Evolutionary conservation across 2,329 filamentous ascomycete species (phyloP).

Genomic region (Fusarium sororula): DNA sequence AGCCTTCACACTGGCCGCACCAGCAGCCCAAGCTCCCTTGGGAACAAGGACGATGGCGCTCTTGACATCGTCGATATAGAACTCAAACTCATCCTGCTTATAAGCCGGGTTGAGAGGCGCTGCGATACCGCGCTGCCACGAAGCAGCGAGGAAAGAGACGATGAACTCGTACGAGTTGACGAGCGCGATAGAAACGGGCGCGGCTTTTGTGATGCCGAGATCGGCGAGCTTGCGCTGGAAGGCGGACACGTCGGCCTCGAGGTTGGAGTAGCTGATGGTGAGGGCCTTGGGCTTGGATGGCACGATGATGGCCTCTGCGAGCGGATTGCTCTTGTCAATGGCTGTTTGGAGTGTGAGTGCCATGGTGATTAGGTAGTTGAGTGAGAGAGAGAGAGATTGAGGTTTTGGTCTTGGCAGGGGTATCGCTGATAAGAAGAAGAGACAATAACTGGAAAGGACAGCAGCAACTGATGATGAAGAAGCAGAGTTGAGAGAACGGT

Average conservation of each 20-base stretch:
- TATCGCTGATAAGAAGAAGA: slow-evolving; percentile 6
- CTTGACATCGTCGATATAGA: slow-evolving; percentile 88
- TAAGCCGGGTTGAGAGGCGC: slow-evolving; percentile 89
- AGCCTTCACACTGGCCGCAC: slow-evolving; percentile 77
- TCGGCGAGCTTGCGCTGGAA: slow-evolving; percentile 83
- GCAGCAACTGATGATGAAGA: background rate
- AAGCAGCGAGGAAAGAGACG: slow-evolving; percentile 83
- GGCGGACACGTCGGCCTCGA: slow-evolving; percentile 70
- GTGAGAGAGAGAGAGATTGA: background rate
- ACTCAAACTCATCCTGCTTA: slow-evolving; percentile 90
- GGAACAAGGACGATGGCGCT: slow-evolving; percentile 83
- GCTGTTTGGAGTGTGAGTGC: slow-evolving; percentile 60
- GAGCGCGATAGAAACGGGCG: slow-evolving; percentile 83
- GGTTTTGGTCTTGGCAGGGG: background rate
- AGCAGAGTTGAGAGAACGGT: background rate
- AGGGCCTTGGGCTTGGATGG: slow-evolving; percentile 70
- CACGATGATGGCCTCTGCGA: slow-evolving; percentile 73
- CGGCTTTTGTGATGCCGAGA: slow-evolving; percentile 73
- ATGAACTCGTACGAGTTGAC: slow-evolving; percentile 90
- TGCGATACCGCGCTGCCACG: slow-evolving; percentile 85
- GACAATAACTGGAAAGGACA: background rate
- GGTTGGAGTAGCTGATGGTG: slow-evolving; percentile 74
- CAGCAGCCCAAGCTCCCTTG: slow-evolving; percentile 70
- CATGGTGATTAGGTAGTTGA: slow-evolving; percentile 39
- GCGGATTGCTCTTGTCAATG: slow-evolving; percentile 55